phyloP scores from a whole-genome alignment of 2,329 filamentous ascomycete species.

The Xenoacremonium recifei region DNA sequence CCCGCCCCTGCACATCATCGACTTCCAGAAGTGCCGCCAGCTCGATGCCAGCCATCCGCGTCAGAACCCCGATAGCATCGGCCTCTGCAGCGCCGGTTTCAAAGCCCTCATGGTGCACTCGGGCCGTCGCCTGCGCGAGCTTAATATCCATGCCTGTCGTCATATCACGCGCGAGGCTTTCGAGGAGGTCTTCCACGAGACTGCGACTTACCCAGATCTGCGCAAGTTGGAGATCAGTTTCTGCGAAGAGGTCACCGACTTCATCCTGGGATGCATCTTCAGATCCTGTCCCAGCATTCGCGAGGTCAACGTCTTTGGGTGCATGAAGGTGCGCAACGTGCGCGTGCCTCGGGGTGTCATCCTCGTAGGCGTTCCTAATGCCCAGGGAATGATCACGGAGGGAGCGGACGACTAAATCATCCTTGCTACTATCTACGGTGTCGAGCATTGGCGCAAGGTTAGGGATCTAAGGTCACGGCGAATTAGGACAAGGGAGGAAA shows the following conservation, averaged over 20 bases:
- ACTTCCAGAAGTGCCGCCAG: constrained; percentile 76
- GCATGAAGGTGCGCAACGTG: constrained; percentile 59
- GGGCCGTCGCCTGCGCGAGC: constrained; percentile 57
- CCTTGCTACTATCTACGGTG: too few relatives aligned
- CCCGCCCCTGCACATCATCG: constrained; percentile 65
- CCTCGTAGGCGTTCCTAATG: constrained; percentile 58
- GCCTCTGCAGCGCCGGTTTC: constrained; percentile 75
- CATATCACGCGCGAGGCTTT: constrained; percentile 75
- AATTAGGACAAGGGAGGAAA: too few relatives aligned
- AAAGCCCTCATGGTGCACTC: constrained; percentile 82
- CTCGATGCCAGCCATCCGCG: constrained; percentile 69
- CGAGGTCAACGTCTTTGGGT: constrained; percentile 62
- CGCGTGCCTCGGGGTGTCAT: constrained; percentile 55
- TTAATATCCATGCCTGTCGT: constrained; percentile 83
- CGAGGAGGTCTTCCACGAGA: constrained; percentile 66
- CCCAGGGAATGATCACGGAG: constrained; percentile 59
- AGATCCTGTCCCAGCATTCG: constrained; percentile 59
- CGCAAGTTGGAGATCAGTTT: constrained; percentile 76
- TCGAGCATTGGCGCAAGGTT: too few relatives aligned
- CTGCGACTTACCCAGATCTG: constrained; percentile 64
- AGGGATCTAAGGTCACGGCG: too few relatives aligned
- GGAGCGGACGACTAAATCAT: constrained; percentile 28
- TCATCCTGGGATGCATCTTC: constrained; percentile 63
- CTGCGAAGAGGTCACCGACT: constrained; percentile 65
- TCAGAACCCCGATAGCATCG: constrained; percentile 63